phyloP scores from a whole-genome alignment of 2,329 filamentous ascomycete species.

The Fusarium ramigenum region DNA sequence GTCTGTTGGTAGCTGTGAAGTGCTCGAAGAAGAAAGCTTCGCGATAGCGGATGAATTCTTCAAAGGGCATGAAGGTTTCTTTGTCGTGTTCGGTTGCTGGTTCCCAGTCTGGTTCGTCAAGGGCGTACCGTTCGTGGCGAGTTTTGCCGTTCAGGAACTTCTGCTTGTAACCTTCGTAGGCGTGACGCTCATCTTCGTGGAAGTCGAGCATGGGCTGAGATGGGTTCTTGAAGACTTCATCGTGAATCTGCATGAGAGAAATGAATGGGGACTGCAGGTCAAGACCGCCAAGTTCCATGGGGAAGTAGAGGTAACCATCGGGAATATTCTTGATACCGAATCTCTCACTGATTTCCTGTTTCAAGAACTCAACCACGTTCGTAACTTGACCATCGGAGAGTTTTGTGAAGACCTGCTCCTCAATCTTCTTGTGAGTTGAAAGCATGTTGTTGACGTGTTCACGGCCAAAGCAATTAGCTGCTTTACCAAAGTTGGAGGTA shows the following conservation, averaged over 20 bases:
- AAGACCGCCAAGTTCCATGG: slow-evolving; percentile 56
- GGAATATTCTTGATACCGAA: slow-evolving; percentile 59
- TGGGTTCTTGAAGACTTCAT: slow-evolving; percentile 45
- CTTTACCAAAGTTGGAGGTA: slow-evolving; percentile 60
- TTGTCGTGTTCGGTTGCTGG: slow-evolving; percentile 45
- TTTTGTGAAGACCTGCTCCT: slow-evolving; percentile 57
- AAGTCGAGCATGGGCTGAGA: slow-evolving; percentile 45
- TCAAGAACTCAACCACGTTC: slow-evolving; percentile 65
- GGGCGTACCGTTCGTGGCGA: background rate
- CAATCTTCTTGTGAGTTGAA: slow-evolving; percentile 58
- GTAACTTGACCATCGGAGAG: slow-evolving; percentile 38
- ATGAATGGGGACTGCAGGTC: slow-evolving; percentile 59
- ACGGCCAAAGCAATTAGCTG: slow-evolving; percentile 62
- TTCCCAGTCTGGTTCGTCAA: slow-evolving; percentile 40
- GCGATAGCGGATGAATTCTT: slow-evolving; percentile 55
- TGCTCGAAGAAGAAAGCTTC: slow-evolving; percentile 51
- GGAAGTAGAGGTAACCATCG: slow-evolving; percentile 59
- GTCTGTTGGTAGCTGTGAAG: slow-evolving; percentile 10
- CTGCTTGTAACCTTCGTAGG: slow-evolving; percentile 48
- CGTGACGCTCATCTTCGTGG: slow-evolving; percentile 47
- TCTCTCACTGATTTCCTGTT: slow-evolving; percentile 59
- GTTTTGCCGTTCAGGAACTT: slow-evolving; percentile 47
- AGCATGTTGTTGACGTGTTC: slow-evolving; percentile 63
- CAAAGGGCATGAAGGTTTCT: slow-evolving; percentile 55
- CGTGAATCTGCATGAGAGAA: slow-evolving; percentile 51